Base-by-base conservation (phyloP, 2,329 filamentous ascomycete species). In the Fusarium transvaalense region DNA sequence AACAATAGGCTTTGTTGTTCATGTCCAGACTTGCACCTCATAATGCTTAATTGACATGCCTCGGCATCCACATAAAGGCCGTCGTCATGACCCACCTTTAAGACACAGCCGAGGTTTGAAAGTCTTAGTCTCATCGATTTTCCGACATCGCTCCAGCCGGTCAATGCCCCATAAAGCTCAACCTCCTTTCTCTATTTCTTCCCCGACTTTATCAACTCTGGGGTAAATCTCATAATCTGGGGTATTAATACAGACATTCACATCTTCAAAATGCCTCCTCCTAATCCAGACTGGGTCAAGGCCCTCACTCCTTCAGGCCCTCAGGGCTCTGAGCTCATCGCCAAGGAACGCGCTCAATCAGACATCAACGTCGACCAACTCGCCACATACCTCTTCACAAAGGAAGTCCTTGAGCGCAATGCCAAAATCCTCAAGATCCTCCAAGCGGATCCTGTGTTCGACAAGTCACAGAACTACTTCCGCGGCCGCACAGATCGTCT, bases 381-480 rank as follows among this genome's bases (percentile, higher is more conserved):
- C 10, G 87, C 89, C 46, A 83, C 87, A 52, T 89, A 92, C 73
- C 82, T 94, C 46, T 91, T 92, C 78, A 91, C 89, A 23, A 87
- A 88, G 72, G 85, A 90, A 61, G 83, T 83, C 7, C 82, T 93
- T 13, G 83, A 89, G 58, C 83, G 86, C 42, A 89, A 90, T 72
- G 79, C 85, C 3, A 81, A 81, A 25, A 84, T 94, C 29, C 80
- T 93, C 8, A 80, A 85, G 47, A 84, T 92, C n/a, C 84, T 94
- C 7, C 82, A 89, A 71, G 77, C 83, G 0, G 90, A 94, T 61
- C 86, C 87, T 53, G 85, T 93, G 58, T 94, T 94, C 71, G 90
- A 94, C 79, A 94, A 94, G 81, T 88, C 88, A 5, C 88, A 91
- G 68, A 93, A 93, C 76, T 92, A 93, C 80, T 92, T 92, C 77